Evolutionary conservation across 2,329 filamentous ascomycete species (phyloP), one percentile per base, ranked within the genome.

Genomic region (Colletotrichum abscissum): DNA sequence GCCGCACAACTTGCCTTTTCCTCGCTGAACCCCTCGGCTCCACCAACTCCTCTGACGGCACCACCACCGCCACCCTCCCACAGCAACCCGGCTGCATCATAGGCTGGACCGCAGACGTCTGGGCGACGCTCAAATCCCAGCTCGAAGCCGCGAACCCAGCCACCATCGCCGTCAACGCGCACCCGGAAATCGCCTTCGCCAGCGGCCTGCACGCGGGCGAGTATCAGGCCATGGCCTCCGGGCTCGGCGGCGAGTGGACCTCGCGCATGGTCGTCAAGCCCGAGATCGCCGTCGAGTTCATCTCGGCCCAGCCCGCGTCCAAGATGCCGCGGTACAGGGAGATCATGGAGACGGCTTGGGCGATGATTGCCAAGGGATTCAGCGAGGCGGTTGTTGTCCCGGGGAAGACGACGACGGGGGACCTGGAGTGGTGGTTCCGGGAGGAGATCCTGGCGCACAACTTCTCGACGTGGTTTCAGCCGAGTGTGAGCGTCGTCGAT

Each of bases 401-500:
- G 0, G 86, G 84, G 0, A 72, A 75, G 59, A 86, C 86, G 24
- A 87, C 83, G 3, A 84, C 85, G 8, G 66, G 79, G 79, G 86
- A 88, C 69, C 80, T 88, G 3, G 85, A 86, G 75, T 88, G 86
- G 86, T 88, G 86, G 86, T 81, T 88, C 78, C 81, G 86, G n/a
- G 85, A 87, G 52, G 83, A 82, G 75, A 82, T 88, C 26, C 84
- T 86, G 77, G 80, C 81, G 35, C 79, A 86, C 67, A 88, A 88
- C 77, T 87, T 87, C 78, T 86, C 84, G 6, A 88, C 86, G 5
- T 88, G 87, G 87, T 88, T 88, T 75, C 85, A 87, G 22, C 86
- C 86, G 2, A 79, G 80, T 67, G 86, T 88, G 19, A 83, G 79
- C 59, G 82, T 88, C 67, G 75, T 88, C 26, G 80, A 79, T 2